These are phyloP conservation scores for Cladosporium austrohemisphaericum DNA, from an alignment of 2,329 filamentous ascomycete species.

Conservation along the genomic window DNA sequence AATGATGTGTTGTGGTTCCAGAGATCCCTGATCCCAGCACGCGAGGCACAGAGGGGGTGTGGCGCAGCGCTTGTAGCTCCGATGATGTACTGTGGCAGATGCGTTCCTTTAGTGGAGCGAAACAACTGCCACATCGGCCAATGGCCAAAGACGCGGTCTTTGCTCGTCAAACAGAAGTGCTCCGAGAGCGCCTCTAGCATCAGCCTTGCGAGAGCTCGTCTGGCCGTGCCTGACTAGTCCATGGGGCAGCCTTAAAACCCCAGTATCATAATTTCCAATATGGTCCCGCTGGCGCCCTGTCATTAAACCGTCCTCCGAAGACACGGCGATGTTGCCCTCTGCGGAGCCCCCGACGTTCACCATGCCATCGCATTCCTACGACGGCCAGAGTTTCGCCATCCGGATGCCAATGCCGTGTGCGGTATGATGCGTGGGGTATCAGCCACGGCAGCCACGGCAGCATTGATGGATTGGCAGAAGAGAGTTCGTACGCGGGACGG, in stretches of 20 bases:
- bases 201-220: slow-evolving; percentile 7
- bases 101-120: slow-evolving; percentile 5
- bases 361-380: neutral
- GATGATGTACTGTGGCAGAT: neutral
- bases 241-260: neutral
- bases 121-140: neutral
- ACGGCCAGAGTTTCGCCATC: neutral
- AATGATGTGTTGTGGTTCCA: neutral
- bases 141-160: slow-evolving; percentile 2
- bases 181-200: neutral
- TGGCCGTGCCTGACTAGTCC: neutral
- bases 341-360: neutral
- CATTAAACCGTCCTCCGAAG: slow-evolving; percentile 3
- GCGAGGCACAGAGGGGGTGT: slow-evolving; percentile 5
- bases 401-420: slow-evolving; percentile 5
- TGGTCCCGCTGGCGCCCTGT: slow-evolving; percentile 8
- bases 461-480: neutral
- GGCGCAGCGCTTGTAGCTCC: slow-evolving; percentile 4
- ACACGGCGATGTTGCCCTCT: slow-evolving; percentile 11
- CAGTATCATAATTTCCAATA: slow-evolving; percentile 10
- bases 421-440: slow-evolving; percentile 8
- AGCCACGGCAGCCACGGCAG: slow-evolving; percentile 11
- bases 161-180: neutral
- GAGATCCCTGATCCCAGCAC: slow-evolving; percentile 7
- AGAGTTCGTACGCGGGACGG: slow-evolving; percentile 4